phyloP scores from a whole-genome alignment of 345 rosid species.

The Rhodamnia argentea region DNA sequence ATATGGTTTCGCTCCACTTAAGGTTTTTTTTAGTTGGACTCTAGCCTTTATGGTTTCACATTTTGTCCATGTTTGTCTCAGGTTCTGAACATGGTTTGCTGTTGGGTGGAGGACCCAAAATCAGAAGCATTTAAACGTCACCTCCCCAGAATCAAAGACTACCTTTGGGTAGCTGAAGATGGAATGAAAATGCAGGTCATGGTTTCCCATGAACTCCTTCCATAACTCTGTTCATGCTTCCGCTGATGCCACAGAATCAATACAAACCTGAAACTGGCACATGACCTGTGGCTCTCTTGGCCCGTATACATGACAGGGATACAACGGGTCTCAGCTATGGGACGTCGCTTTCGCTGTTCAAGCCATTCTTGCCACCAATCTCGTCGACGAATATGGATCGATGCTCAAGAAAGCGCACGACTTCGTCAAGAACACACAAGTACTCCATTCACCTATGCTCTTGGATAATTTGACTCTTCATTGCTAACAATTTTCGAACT shows the following conservation, averaged over 20 bases:
- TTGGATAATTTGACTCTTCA: not conserved
- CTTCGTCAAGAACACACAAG: slow-evolving; percentile 48
- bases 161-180: slow-evolving; percentile 58
- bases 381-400: slow-evolving; percentile 24
- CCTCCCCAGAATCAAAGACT: slow-evolving; percentile 45
- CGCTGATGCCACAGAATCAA: not conserved
- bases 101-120: slow-evolving; percentile 49
- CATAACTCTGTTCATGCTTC: not conserved
- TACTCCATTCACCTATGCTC: slow-evolving; percentile 1
- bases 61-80: not conserved
- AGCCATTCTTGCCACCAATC: slow-evolving; percentile 38
- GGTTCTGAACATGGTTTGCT: slow-evolving; percentile 50
- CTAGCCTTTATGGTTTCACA: not conserved
- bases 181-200: slow-evolving; percentile 64
- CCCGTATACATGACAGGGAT: slow-evolving; percentile 22
- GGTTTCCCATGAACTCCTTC: not conserved
- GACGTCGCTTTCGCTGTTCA: slow-evolving; percentile 54
- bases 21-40: too few relatives aligned
- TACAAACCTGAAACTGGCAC: not conserved
- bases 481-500: not conserved
- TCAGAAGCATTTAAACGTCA: slow-evolving; percentile 42
- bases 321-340: slow-evolving; percentile 70
- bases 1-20: too few relatives aligned
- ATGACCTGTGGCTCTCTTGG: not conserved
- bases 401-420: slow-evolving; percentile 53